Percentiles rank a stretch among this genome's conserved stretches.
Evolutionary conservation across 2,329 filamentous ascomycete genomes (phyloP).

Genomic region (Fusarium succisae): DNA sequence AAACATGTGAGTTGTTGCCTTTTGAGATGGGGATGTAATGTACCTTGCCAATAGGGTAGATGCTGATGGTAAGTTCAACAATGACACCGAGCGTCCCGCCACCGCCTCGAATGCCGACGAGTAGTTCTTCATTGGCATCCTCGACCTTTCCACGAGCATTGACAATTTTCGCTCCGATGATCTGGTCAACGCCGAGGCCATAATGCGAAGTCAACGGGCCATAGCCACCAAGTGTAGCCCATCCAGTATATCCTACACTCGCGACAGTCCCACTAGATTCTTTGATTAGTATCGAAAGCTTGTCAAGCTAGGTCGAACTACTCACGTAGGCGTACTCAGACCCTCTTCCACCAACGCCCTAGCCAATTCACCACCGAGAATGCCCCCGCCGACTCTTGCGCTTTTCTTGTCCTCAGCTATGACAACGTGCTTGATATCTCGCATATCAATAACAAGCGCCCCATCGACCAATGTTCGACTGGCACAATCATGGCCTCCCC

Average conservation of each 20-base stretch:
- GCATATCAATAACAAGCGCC: conserved; percentile 20
- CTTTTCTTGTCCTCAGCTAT: neutral
- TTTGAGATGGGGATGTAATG: fast-evolving
- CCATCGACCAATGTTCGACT: neutral
- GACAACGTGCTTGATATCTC: conserved; percentile 11
- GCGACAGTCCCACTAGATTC: fast-evolving
- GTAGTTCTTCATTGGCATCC: neutral
- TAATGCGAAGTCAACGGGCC: neutral
- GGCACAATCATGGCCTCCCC: conserved; percentile 15
- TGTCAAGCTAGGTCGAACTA: fast-evolving
- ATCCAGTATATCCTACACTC: conserved; percentile 22
- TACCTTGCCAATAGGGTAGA: neutral
- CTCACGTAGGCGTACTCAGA: conserved; percentile 4
- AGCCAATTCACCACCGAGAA: neutral
- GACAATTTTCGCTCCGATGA: neutral
- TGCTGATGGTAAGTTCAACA: neutral
- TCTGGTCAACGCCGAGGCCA: conserved; percentile 17
- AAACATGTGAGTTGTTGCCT: fast-evolving
- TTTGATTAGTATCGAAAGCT: fast-evolving
- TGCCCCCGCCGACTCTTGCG: conserved; percentile 2
- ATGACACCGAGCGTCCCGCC: conserved; percentile 12
- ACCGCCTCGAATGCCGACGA: conserved; percentile 9
- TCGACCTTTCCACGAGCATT: conserved; percentile 2
- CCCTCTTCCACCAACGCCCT: neutral
- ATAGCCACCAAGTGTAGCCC: conserved; percentile 16